Conservation (phyloP, 2,329 filamentous ascomycete genomes). For the Penicillium sp. region DNA sequence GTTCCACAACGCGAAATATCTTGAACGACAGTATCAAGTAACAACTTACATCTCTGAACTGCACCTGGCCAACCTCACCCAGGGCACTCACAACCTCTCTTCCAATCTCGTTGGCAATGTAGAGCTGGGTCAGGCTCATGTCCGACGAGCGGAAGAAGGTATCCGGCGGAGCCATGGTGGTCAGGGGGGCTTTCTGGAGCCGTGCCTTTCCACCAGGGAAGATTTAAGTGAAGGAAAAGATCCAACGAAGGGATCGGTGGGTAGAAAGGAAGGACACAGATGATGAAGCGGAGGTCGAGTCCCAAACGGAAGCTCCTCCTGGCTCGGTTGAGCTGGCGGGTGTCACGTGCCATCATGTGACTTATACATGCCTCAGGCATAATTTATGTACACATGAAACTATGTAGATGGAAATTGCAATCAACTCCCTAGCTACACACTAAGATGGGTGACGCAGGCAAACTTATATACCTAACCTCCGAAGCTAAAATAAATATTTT, state of each 20-base stretch:
- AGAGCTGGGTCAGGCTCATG: constrained; percentile 99
- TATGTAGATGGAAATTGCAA: background rate
- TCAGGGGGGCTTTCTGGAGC: constrained; percentile 21
- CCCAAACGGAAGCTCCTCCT: constrained; percentile 8
- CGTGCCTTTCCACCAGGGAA: constrained; percentile 21
- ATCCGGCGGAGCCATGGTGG: constrained; percentile 67
- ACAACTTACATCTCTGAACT: constrained; percentile 95
- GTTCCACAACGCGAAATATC: background rate
- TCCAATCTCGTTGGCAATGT: constrained; percentile 98
- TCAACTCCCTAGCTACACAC: too few relatives aligned
- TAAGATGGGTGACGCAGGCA: too few relatives aligned
- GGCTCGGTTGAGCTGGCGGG: constrained; percentile 20
- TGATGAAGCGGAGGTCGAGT: constrained; percentile 1
- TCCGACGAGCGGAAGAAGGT: constrained; percentile 99
- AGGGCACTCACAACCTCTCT: constrained; percentile 95
- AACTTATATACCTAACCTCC: too few relatives aligned
- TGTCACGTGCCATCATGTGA: constrained; percentile 17
- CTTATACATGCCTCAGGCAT: background rate
- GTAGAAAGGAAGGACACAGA: constrained; percentile 18
- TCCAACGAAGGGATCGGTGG: constrained; percentile 6
- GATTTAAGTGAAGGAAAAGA: constrained; percentile 6
- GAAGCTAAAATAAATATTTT: too few relatives aligned
- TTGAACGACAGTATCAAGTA: constrained; percentile 37
- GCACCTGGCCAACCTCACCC: constrained; percentile 91
- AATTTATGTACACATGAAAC: background rate